Evolutionary conservation across 2,329 filamentous ascomycete species (phyloP).

Genomic region (Diaporthe sp.): DNA sequence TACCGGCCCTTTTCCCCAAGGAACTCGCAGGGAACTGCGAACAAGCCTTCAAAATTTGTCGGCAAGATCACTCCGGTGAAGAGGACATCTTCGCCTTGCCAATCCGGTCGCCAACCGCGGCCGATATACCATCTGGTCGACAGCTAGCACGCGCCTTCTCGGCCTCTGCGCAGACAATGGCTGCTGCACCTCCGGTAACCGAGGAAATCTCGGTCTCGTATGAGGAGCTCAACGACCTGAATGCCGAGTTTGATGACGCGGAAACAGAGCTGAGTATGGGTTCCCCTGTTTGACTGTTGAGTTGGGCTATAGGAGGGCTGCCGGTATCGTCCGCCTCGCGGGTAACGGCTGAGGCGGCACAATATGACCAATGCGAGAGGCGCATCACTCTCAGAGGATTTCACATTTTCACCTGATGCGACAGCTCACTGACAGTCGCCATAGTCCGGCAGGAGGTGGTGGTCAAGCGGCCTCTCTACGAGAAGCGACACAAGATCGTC

Average conservation of each 20-base stretch:
- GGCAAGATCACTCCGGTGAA: conserved; percentile 9
- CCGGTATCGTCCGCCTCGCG: neutral
- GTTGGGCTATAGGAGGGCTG: neutral
- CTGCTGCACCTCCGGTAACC: conserved; percentile 35
- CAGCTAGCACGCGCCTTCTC: neutral
- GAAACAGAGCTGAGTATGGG: conserved; percentile 86
- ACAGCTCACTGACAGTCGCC: conserved; percentile 36
- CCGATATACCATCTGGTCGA: conserved; percentile 4
- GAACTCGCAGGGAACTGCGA: conserved; percentile 29
- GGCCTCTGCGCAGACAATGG: conserved; percentile 41
- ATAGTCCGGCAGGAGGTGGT: conserved; percentile 81
- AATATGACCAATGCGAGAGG: neutral
- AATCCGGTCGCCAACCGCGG: conserved; percentile 28
- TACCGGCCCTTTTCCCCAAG: conserved; percentile 14
- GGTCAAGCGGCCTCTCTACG: conserved; percentile 79
- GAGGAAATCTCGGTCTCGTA: conserved; percentile 70
- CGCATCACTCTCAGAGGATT: neutral
- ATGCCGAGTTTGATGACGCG: conserved; percentile 86
- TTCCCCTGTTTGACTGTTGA: neutral
- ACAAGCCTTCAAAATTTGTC: conserved; percentile 31
- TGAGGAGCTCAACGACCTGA: conserved; percentile 83
- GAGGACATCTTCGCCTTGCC: conserved; percentile 34
- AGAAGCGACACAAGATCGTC: conserved; percentile 79
- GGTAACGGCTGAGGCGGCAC: neutral
- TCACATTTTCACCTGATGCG: neutral